Evolutionary conservation across 345 rosid genomes (phyloP).

Genomic region (Trapa incisa): DNA sequence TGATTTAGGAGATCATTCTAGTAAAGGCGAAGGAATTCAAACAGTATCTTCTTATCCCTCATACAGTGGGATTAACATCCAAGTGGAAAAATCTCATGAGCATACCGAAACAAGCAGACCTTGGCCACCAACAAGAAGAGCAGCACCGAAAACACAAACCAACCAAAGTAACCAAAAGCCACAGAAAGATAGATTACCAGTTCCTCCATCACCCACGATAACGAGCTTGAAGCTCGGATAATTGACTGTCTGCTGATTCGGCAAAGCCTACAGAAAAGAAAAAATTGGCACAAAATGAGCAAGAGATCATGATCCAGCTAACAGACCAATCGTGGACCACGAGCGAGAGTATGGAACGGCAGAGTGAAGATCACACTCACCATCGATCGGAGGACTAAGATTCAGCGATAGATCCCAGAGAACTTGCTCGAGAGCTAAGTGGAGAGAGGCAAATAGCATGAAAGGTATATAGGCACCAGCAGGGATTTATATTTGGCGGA

Average conservation of each 20-base stretch:
- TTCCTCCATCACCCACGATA: conserved; percentile 35
- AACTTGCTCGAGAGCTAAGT: too few species aligned
- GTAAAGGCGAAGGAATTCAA: too few species aligned
- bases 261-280: conserved; percentile 12
- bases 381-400: neutral
- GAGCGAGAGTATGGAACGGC: neutral
- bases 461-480: neutral
- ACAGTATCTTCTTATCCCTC: too few species aligned
- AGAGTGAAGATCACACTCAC: neutral
- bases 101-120: too few species aligned
- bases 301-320: neutral
- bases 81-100: too few species aligned
- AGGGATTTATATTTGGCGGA: conserved; percentile 1
- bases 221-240: conserved; percentile 37
- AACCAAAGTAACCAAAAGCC: too few species aligned
- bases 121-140: too few species aligned
- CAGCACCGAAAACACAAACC: too few species aligned
- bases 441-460: too few species aligned
- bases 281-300: neutral
- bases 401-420: neutral
- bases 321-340: neutral
- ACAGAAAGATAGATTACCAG: conserved; percentile 12
- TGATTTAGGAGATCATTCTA: too few species aligned
- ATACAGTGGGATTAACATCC: too few species aligned
- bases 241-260: conserved; percentile 19